phyloP scores from a whole-genome alignment of 805 yeast genomes.

The Candida caryicola region DNA sequence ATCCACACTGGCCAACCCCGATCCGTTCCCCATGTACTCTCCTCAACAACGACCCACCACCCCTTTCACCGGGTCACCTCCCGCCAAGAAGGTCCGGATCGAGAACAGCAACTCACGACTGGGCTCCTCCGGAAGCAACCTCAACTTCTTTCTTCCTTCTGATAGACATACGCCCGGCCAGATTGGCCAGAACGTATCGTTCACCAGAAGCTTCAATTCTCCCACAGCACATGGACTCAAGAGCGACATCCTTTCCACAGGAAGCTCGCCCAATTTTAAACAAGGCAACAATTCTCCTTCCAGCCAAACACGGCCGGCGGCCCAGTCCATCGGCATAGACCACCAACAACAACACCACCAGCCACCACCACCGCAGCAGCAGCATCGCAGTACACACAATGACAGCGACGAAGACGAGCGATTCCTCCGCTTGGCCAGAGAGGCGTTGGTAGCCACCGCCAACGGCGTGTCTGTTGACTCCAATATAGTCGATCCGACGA shows the following conservation, averaged over 20 bases:
- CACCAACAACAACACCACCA: no score
- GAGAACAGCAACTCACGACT: slow-evolving; percentile 11
- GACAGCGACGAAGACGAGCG: slow-evolving; percentile 47
- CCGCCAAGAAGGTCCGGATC: slow-evolving; percentile 9
- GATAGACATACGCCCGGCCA: slow-evolving; percentile 18
- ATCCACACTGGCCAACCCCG: not conserved
- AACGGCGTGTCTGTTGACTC: slow-evolving; percentile 34
- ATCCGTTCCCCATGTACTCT: slow-evolving; percentile 9
- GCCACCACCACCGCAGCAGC: not conserved
- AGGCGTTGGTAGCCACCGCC: slow-evolving; percentile 55
- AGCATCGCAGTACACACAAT: no score
- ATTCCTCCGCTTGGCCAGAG: slow-evolving; percentile 58
- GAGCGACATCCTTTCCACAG: not conserved
- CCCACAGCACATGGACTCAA: not conserved
- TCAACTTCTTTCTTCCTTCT: slow-evolving; percentile 14
- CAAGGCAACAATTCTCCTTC: not conserved
- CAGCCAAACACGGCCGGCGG: no score
- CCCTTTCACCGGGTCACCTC: slow-evolving; percentile 10
- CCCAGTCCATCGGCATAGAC: no score
- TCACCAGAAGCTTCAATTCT: slow-evolving; percentile 11
- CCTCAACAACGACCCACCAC: slow-evolving; percentile 13
- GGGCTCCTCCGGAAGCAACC: slow-evolving; percentile 11
- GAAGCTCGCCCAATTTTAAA: not conserved
- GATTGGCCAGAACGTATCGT: slow-evolving; percentile 20
- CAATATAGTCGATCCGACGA: slow-evolving; percentile 57